Percentiles rank a stretch among this genome's conserved stretches.
These are phyloP conservation scores for Cucumis melo DNA, from an alignment of 306 rosid genomes.

Conservation along the genomic window DNA sequence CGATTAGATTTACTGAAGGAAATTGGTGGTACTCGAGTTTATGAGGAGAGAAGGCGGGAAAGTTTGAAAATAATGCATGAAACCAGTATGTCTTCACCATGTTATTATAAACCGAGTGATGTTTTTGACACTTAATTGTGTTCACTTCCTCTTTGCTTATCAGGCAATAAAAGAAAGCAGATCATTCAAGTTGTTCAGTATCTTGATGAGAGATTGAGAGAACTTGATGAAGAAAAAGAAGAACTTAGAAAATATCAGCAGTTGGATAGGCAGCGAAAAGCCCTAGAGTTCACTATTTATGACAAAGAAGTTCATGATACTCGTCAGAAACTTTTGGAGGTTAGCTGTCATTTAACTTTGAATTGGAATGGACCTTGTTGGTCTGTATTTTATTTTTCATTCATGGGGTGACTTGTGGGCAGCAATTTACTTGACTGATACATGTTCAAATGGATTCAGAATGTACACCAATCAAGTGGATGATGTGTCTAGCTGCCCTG, in stretches of 20 bases:
- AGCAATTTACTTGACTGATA: background rate
- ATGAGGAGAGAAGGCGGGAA: slow-evolving; percentile 95
- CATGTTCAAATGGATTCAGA: background rate
- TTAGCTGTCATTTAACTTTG: slow-evolving; percentile 20
- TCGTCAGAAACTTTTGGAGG: slow-evolving; percentile 79
- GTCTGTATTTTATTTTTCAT: background rate
- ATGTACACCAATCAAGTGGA: background rate
- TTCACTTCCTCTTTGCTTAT: background rate
- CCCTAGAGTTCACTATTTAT: slow-evolving; percentile 76
- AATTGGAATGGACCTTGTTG: background rate
- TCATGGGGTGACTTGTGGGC: background rate
- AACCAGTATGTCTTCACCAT: slow-evolving; percentile 42
- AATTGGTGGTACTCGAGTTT: slow-evolving; percentile 96
- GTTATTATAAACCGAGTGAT: background rate
- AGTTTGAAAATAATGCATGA: slow-evolving; percentile 98
- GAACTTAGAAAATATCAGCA: slow-evolving; percentile 87
- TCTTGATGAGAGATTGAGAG: slow-evolving; percentile 89
- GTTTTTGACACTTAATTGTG: background rate
- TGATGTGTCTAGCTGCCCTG: background rate
- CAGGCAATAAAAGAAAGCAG: slow-evolving; percentile 87
- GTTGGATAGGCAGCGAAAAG: slow-evolving; percentile 84
- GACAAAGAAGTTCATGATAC: slow-evolving; percentile 91
- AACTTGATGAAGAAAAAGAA: slow-evolving; percentile 95
- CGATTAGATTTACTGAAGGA: slow-evolving; percentile 86
- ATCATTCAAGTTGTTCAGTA: slow-evolving; percentile 97